These are phyloP conservation scores for Suillus hirtellus DNA, from an alignment of 768 basidiomycete genomes.

Conservation along the genomic window DNA sequence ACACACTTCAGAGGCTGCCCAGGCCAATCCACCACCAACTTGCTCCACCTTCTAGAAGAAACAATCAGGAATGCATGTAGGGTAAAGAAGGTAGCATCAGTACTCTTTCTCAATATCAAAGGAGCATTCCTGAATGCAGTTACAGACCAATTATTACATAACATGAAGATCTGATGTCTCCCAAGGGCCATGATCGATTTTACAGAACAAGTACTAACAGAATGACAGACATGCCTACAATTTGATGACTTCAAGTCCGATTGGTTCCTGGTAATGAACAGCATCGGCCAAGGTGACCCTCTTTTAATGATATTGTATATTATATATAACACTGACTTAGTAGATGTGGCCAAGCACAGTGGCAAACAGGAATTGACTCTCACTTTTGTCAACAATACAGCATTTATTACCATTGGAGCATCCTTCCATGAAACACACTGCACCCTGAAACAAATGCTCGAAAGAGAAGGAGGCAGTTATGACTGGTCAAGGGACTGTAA, in stretches of 20 bases:
- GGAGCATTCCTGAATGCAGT: no score
- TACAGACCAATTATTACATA: accelerated
- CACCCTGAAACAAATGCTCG: conserved; percentile 12
- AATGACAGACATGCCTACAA: conserved; percentile 20
- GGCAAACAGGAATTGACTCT: not conserved
- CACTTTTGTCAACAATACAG: conserved; percentile 30
- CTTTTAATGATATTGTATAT: conserved; percentile 26
- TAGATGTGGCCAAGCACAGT: conserved; percentile 15
- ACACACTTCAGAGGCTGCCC: no score
- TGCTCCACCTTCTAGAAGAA: not conserved
- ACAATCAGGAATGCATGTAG: no score
- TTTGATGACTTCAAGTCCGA: conserved; percentile 32
- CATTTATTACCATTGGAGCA: conserved; percentile 17
- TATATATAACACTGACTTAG: conserved; percentile 24
- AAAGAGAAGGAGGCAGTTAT: conserved; percentile 7
- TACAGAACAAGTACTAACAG: no score
- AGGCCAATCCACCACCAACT: no score
- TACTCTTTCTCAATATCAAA: no score
- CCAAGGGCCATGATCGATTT: conserved; percentile 20
- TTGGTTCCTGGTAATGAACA: conserved; percentile 16
- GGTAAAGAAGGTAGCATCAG: no score
- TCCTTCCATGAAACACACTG: conserved; percentile 20
- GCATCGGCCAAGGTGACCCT: conserved; percentile 31
- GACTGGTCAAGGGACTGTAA: conserved; percentile 19
- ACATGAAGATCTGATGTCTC: not conserved